A percentile compares a stretch with the other conserved stretches of the same genome.
phyloP scores from a whole-genome alignment of 2,329 filamentous ascomycete species.

The Botrytis pseudocinerea region DNA sequence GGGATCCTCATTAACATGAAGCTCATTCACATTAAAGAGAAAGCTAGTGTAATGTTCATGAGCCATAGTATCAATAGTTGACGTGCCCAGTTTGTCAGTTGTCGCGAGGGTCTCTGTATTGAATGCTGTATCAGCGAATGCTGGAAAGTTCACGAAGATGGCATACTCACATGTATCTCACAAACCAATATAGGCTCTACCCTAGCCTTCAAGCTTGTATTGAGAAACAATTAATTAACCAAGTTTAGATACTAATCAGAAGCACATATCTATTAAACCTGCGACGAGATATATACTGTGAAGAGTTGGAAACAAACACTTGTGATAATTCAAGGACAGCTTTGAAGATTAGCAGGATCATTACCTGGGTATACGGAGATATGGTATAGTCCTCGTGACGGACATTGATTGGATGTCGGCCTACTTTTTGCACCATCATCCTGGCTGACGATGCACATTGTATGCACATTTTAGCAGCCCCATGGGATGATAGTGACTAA shows the following conservation, averaged over 20 bases:
- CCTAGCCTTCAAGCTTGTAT: not conserved
- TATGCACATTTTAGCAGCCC: conserved; percentile 7
- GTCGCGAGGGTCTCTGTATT: not conserved
- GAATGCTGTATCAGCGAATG: not conserved
- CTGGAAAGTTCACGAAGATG: not conserved
- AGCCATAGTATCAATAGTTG: conserved; percentile 6
- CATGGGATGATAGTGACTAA: not conserved
- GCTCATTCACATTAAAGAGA: conserved; percentile 45
- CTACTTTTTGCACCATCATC: conserved; percentile 15
- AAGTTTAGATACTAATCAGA: no score
- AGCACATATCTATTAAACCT: not conserved
- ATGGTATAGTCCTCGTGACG: conserved; percentile 30
- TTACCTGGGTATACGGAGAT: not conserved
- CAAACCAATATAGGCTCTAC: not conserved
- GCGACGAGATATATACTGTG: not conserved
- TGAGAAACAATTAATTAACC: not conserved
- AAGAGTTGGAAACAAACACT: not conserved
- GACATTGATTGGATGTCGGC: conserved; percentile 29
- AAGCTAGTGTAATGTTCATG: conserved; percentile 37
- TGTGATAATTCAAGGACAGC: conserved; percentile 4
- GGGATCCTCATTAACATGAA: conserved; percentile 42
- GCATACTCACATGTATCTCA: conserved; percentile 4
- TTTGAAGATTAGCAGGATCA: conserved; percentile 24
- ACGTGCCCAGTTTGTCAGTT: not conserved
- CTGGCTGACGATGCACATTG: conserved; percentile 18